A percentile compares a stretch with the other conserved stretches of the same genome.
phyloP scores from a whole-genome alignment of 2,329 filamentous ascomycete species.

The Balansia obtecta region DNA sequence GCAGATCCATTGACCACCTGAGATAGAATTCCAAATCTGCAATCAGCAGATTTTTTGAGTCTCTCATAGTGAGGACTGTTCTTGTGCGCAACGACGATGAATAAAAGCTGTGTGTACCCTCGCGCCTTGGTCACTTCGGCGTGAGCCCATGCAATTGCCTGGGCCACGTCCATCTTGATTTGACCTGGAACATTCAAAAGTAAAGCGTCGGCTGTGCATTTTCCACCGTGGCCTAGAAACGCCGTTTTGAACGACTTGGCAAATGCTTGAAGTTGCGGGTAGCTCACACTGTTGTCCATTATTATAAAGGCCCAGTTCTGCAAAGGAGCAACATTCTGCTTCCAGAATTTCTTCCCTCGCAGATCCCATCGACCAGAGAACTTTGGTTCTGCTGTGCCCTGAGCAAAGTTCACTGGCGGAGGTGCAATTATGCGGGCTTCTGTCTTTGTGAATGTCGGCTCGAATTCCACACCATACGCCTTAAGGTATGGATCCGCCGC shows the following conservation, averaged over 20 bases:
- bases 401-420: constrained; percentile 59
- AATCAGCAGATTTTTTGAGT: constrained; percentile 83
- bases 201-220: constrained; percentile 21
- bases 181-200: constrained; percentile 21
- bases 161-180: constrained; percentile 29
- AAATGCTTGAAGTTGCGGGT: constrained; percentile 21
- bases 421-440: constrained; percentile 59
- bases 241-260: constrained; percentile 29
- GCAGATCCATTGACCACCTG: constrained; percentile 68
- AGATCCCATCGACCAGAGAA: constrained; percentile 76
- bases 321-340: constrained; percentile 49
- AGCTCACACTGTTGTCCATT: constrained; percentile 41
- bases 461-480: constrained; percentile 64
- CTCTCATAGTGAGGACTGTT: constrained; percentile 64
- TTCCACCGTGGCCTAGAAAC: constrained; percentile 39
- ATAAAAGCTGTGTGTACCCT: constrained; percentile 57
- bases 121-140: constrained; percentile 41
- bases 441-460: constrained; percentile 47
- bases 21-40: constrained; percentile 68
- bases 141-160: constrained; percentile 33
- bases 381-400: constrained; percentile 45
- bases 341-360: constrained; percentile 62
- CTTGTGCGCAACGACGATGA: constrained; percentile 65
- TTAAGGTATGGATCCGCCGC: constrained; percentile 59
- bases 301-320: constrained; percentile 64